Evolutionary conservation across 169 alveolate genomes (phyloP), one percentile per base, ranked within the genome.

Genomic region (Plasmodium chabaudi): DNA sequence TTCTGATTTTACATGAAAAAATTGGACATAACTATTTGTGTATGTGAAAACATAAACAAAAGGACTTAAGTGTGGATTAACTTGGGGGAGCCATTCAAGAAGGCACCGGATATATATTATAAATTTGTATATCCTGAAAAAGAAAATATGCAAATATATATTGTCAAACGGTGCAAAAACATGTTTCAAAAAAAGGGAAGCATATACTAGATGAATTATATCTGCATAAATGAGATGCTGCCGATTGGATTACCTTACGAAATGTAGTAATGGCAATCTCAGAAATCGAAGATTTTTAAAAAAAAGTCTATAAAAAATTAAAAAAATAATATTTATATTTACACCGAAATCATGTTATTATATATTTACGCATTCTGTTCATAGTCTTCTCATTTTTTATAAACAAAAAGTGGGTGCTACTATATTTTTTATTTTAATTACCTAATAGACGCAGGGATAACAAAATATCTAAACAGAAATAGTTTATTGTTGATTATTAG

Each of bases 1-100:
- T 27, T 64, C 12, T 23, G 15, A 21, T 53, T 63, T 61, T 69
- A 91, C 94, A 69, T 77, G 87, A 68, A 94, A 88, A 74, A 91
- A 57, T 72, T 92, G 89, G 51, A 93, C 87, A 87, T 94, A 95
- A n/a, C 72, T 63, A 87, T 94, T 88, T 23, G 97, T 94, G 25
- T 92, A 91, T 46, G 92, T 88, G 68, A 93, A 95, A 15, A 95
- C 68, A 91, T 72, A 70, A 47, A 75, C 77, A 82, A 93, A 95
- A 19, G 97, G 97, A 51, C 92, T 95, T 34, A 95, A 82, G 88
- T 94, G 94, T 13, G 97, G 97, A 64, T 95, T 95, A 42, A 92
- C 93, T 72, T 95, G 97, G 13, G 96, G 95, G 21, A 95, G 88
- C 96, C 97, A 94, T 71, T 95, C 97, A 44, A 95, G 57, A 21